Evolutionary conservation across 164 flowering plant species (phyloP), one percentile per base, ranked within the genome.

Genomic region (Macadamia integrifolia): DNA sequence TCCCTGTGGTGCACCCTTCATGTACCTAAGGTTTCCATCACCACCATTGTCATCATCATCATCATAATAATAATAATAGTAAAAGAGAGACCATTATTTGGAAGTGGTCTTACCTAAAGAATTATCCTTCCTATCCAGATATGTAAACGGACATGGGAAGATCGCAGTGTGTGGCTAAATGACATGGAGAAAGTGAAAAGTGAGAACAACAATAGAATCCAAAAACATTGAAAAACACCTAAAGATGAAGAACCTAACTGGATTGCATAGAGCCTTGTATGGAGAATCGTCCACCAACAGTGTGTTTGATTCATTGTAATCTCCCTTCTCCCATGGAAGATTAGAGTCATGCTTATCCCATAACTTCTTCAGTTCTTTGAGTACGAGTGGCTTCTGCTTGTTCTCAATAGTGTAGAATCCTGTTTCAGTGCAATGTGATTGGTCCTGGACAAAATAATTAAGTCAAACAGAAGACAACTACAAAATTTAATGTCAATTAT

Each of bases 281-380:
- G 98, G 98, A 70, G 97, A 87, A 78, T 94, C 98, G 78, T 94
- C 98, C 66, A 94, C 49, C 74, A 94, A 78, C 68, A 94, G 70
- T 18, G 98, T 92, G 79, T 92, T 90, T 68, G 95, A 83, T 69
- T 81, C 87, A 70, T 82, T 68, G 72, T 82, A 93, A n/a, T 74
- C 66, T 43, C 91, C 93, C 69, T 77, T 83, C 60, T 82, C 78
- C 96, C 93, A 91, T 9, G 88, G 93, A 69, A 89, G 86, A 81
- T 52, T 23, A 14, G 79, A 80, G 50, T 80, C 85, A 13, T 77
- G 61, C 64, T 79, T 83, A 32, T 86, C 88, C 98, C 98, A 93
- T 9, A 93, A 15, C 64, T 83, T 88, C 75, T 78, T 81, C 60
- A 93, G 68, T 69, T 91, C 90, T 72, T 93, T 93, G 23, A 84